Evolutionary conservation across 345 rosid species (phyloP).

Genomic region (Euphorbia tirucalli): DNA sequence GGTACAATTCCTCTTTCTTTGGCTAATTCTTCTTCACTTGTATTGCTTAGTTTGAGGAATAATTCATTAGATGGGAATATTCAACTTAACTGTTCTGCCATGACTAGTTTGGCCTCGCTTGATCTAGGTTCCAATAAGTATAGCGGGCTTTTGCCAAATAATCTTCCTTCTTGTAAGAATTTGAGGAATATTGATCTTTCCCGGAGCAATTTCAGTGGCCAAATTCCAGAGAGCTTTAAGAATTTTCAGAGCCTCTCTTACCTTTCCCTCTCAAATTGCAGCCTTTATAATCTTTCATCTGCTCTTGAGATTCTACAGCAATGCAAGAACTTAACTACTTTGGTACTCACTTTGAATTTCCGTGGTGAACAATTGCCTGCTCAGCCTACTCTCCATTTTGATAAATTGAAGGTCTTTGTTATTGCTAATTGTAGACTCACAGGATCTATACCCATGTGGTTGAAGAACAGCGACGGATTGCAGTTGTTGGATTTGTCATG

Average conservation of each 20-base stretch:
- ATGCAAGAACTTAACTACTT: constrained; percentile 56
- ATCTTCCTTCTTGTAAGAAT: constrained; percentile 51
- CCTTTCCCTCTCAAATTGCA: constrained; percentile 59
- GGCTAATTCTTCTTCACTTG: constrained; percentile 47
- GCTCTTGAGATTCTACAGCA: constrained; percentile 55
- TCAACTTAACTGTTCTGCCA: constrained; percentile 54
- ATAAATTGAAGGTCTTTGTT: constrained; percentile 58
- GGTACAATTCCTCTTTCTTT: constrained; percentile 62
- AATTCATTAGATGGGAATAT: constrained; percentile 58
- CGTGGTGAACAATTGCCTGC: constrained; percentile 55
- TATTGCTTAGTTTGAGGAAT: constrained; percentile 62
- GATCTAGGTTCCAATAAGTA: constrained; percentile 64
- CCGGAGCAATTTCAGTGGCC: constrained; percentile 53
- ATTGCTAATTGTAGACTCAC: constrained; percentile 59
- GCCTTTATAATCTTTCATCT: constrained; percentile 53
- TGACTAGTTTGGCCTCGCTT: constrained; percentile 55
- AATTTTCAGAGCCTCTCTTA: constrained; percentile 53
- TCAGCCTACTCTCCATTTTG: constrained; percentile 42
- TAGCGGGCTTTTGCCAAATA: constrained; percentile 46
- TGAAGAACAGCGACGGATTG: constrained; percentile 44
- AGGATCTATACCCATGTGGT: constrained; percentile 68
- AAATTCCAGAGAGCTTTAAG: constrained; percentile 59
- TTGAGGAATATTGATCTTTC: constrained; percentile 61
- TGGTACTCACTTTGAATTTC: constrained; percentile 70
- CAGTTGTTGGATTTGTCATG: constrained; percentile 83